Evolutionary conservation across 495 filamentous ascomycete species (phyloP).

Genomic region (Tuber brumale): DNA sequence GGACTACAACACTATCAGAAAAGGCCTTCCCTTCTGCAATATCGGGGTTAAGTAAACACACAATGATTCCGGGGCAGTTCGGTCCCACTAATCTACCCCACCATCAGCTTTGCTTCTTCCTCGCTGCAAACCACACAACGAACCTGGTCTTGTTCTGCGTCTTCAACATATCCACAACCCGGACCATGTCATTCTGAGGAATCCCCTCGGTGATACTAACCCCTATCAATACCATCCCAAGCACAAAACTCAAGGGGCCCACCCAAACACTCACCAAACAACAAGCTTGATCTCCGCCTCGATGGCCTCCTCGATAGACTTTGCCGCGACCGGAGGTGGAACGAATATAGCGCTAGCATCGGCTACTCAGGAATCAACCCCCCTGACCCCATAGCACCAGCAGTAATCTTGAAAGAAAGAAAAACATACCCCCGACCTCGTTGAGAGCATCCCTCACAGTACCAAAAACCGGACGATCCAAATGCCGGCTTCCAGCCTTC

Average conservation of each 20-base stretch:
- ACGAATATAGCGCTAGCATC: conserved; percentile 82
- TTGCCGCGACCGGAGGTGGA: conserved; percentile 84
- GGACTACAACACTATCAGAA: conserved; percentile 44
- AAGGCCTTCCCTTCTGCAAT: conserved; percentile 25
- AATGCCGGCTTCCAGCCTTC: conserved; percentile 86
- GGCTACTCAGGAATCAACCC: conserved; percentile 22
- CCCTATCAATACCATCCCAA: not conserved
- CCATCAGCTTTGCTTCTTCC: not conserved
- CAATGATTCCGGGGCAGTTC: conserved; percentile 98
- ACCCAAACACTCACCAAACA: conserved; percentile 53
- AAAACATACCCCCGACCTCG: conserved; percentile 58
- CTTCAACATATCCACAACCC: conserved; percentile 96
- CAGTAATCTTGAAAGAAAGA: not conserved
- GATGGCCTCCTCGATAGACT: conserved; percentile 95
- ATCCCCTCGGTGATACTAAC: conserved; percentile 75
- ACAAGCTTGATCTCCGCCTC: conserved; percentile 83
- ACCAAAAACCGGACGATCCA: conserved; percentile 87
- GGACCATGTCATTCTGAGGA: conserved; percentile 77
- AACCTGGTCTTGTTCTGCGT: conserved; percentile 87
- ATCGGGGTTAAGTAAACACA: conserved; percentile 49
- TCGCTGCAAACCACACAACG: not conserved
- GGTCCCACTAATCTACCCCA: conserved; percentile 64
- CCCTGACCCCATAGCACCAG: not conserved
- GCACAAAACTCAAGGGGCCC: conserved; percentile 46
- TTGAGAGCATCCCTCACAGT: conserved; percentile 84